These are phyloP conservation scores for Stemphylium vesicarium DNA, from an alignment of 2,329 filamentous ascomycete genomes.

Conservation along the genomic window DNA sequence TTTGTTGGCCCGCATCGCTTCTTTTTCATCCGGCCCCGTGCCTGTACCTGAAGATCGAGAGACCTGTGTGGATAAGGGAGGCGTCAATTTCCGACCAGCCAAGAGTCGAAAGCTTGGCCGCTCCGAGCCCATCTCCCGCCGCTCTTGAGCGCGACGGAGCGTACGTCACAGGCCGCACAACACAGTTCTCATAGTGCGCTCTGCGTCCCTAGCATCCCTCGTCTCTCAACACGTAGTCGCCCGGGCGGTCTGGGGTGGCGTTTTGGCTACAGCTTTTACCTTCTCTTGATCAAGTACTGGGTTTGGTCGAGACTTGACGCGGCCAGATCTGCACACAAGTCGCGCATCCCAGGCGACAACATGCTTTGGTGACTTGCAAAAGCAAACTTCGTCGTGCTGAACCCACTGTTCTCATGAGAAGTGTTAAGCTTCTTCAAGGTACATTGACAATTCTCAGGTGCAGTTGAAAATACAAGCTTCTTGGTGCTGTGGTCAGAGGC, in stretches of 20 bases:
- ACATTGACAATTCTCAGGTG: neutral
- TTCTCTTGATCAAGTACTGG: neutral
- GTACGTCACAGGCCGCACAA: conserved; percentile 9
- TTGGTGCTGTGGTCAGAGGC: conserved; percentile 13
- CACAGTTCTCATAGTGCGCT: neutral
- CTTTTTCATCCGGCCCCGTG: conserved; percentile 1
- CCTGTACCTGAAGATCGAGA: conserved; percentile 15
- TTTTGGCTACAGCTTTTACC: neutral
- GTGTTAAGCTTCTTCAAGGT: neutral
- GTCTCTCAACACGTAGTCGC: neutral
- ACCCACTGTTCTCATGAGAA: too few species aligned
- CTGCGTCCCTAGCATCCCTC: neutral
- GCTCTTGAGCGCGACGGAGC: neutral
- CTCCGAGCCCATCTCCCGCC: conserved; percentile 11
- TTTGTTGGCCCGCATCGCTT: conserved; percentile 2
- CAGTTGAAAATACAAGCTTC: conserved; percentile 1
- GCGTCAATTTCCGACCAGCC: conserved; percentile 15
- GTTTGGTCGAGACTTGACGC: neutral
- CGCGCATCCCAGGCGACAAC: neutral
- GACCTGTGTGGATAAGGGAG: conserved; percentile 5
- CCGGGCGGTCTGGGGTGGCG: neutral
- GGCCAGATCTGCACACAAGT: neutral
- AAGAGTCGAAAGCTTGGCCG: conserved; percentile 21
- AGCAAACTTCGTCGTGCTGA: too few species aligned
- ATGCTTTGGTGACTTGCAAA: too few species aligned